These are phyloP conservation scores for Pestalotiopsis fici DNA, from an alignment of 2,329 filamentous ascomycete species.

Conservation along the genomic window DNA sequence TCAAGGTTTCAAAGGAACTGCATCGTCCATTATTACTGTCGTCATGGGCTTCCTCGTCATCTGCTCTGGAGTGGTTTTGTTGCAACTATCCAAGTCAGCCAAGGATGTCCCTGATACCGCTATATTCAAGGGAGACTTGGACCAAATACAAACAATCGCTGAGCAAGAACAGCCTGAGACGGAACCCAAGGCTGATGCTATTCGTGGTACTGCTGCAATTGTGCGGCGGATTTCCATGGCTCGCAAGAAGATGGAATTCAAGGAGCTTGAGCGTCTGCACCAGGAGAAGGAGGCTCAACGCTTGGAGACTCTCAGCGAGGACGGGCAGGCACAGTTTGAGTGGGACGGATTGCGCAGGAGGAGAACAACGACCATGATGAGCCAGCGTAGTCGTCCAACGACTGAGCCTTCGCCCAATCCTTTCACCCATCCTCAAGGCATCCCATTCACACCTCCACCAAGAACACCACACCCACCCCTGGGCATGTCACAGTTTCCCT, in stretches of 20 bases:
- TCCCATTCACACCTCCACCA: slow-evolving; percentile 23
- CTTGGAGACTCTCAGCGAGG: slow-evolving; percentile 76
- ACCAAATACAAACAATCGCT: slow-evolving; percentile 93
- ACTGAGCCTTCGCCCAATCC: slow-evolving; percentile 32
- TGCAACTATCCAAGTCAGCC: slow-evolving; percentile 96
- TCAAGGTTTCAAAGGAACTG: slow-evolving; percentile 87
- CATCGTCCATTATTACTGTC: slow-evolving; percentile 79
- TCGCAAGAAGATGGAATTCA: slow-evolving; percentile 75
- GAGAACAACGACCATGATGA: slow-evolving; percentile 55
- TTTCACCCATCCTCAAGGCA: slow-evolving; percentile 34
- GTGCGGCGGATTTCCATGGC: slow-evolving; percentile 78
- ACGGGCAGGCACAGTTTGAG: slow-evolving; percentile 70
- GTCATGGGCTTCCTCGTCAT: slow-evolving; percentile 94
- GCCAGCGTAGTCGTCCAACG: slow-evolving; percentile 33
- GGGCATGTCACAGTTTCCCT: slow-evolving; percentile 84
- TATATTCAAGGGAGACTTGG: slow-evolving; percentile 88
- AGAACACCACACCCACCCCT: slow-evolving; percentile 67
- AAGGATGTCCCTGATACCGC: slow-evolving; percentile 95
- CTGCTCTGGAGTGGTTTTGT: slow-evolving; percentile 85
- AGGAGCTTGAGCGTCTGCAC: slow-evolving; percentile 76
- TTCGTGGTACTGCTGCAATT: slow-evolving; percentile 87
- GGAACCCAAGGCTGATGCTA: slow-evolving; percentile 94
- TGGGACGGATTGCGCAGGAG: slow-evolving; percentile 89
- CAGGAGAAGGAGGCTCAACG: slow-evolving; percentile 74
- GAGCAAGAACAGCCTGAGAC: slow-evolving; percentile 95